Base-by-base conservation (phyloP, 306 rosid species). In the Cucurbita argyrosperma region DNA sequence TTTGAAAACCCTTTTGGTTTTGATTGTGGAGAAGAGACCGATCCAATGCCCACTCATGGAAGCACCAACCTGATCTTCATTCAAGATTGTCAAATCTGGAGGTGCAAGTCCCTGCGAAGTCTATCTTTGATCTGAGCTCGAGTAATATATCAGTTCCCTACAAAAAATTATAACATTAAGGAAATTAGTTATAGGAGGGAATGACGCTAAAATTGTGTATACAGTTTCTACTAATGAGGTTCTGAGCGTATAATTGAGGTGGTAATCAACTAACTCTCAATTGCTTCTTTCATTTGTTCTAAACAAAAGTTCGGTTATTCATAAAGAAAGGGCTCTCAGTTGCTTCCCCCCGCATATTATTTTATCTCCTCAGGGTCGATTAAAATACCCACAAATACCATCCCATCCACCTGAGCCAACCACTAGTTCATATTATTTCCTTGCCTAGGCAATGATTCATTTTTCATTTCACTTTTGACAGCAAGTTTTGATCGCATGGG, bases 401-500 rank as follows among this genome's bases (percentile, higher is more conserved):
- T 43, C 53, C 8, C 53, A 65, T 10, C 37, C n/a, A 64, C 35
- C 35, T 64, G 21, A n/a, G 47, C 47, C 19, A 60, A 60, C 10
- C 49, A 38, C 23, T 37, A 4, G 40, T 19, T 3, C 53, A 11
- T 23, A 12, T 35, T 7, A 8, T 49, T 45, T 46, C 57, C 26
- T 70, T 63, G 47, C 43, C 49, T 50, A 66, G 60, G 35, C 52
- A 52, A 43, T 75, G 51, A 19, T 43, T 82, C 74, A 54, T 74
- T 26, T 54, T 79, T 18, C 80, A 12, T 65, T 39, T 82, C 69
- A 57, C 63, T 82, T 57, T 85, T 64, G 15, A 86, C 90, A 95
- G 99, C 99, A 77, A 91, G 81, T 82, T 84, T 91, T 82, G 99
- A 95, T 78, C 88, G 96, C 78, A 84, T 88, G 35, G 99, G 99